Base-by-base conservation (phyloP, 257 asterid species). In the Euphrasia confusa region DNA sequence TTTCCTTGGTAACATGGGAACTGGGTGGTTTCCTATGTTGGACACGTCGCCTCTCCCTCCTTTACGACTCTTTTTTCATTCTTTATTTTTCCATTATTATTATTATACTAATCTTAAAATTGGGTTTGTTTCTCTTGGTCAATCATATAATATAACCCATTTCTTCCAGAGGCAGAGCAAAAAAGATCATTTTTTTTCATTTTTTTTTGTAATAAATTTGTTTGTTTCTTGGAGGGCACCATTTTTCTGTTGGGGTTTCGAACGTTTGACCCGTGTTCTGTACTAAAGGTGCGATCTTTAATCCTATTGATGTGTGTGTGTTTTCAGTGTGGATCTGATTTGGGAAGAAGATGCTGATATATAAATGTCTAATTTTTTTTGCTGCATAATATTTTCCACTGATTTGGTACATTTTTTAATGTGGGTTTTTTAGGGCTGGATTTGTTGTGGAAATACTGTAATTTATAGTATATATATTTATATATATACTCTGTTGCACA, bases 1-100 rank as follows among this genome's bases (percentile, higher is more conserved):
- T 62, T 32, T 63, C 27, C 27, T 63, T 58, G 33, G 60, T 56
- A 49, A 45, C 32, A 30, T 68, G 74, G 76, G 68, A 24, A 4
- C 17, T 44, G 50, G 55, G 55, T 14, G 26, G 64, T 47, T 57
- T 56, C 63, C 68, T 58, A 50, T 47, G 64, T 49, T 32, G 57
- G 83, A 70, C 83, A 74, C 80, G 70, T 71, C 48, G 21, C 45
- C 13, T 52, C 62, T 72, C 69, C 10, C 65, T 64, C 17, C 65
- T 68, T 39, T 18, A 35, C 10, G 14, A 35, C 39, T 63, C 33
- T 55, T 33, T 18, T 55, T 55, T 50, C 30, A 11, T 49, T 48
- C 32, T 11, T 40, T 14, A 55, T 30, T 8, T 7, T 18, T n/a
- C 54, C 5, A 40, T 17, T 61, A 5, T 11, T 53, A 13, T 13